Percentiles rank a stretch among this genome's conserved stretches.
These are phyloP conservation scores for Solanum lignicaule DNA, from an alignment of 257 asterid genomes.

Conservation along the genomic window DNA sequence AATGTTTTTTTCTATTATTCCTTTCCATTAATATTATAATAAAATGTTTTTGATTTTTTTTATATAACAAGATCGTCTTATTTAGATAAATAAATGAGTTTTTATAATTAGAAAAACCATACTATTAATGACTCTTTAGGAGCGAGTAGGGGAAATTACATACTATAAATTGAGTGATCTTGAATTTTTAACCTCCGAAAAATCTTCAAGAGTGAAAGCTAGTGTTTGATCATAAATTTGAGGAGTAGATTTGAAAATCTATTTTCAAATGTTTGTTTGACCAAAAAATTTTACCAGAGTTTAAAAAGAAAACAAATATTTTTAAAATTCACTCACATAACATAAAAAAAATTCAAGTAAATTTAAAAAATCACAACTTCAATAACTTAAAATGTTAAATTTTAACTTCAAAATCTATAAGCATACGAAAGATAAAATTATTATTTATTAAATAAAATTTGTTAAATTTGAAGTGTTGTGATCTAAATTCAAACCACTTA, in stretches of 20 bases:
- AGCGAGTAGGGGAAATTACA: neutral
- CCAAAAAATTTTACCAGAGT: neutral
- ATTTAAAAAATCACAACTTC: neutral
- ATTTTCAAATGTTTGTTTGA: neutral
- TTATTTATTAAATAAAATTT: neutral
- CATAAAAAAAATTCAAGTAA: neutral
- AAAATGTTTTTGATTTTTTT: neutral
- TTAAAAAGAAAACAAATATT: neutral
- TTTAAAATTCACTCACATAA: neutral
- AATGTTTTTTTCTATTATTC: neutral
- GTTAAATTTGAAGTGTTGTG: neutral
- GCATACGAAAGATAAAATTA: neutral
- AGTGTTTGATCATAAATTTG: neutral
- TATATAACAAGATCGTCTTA: neutral
- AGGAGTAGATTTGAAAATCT: neutral
- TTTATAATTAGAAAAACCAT: neutral
- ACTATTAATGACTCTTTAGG: neutral
- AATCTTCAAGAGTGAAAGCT: neutral
- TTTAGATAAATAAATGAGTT: neutral
- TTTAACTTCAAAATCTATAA: neutral
- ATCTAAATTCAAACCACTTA: neutral
- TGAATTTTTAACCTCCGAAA: fast-evolving
- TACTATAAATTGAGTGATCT: neutral
- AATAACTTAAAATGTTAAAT: neutral
- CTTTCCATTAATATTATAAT: neutral